Evolutionary conservation across 345 rosid species (phyloP).

Genomic region (Eucalyptus marginata): DNA sequence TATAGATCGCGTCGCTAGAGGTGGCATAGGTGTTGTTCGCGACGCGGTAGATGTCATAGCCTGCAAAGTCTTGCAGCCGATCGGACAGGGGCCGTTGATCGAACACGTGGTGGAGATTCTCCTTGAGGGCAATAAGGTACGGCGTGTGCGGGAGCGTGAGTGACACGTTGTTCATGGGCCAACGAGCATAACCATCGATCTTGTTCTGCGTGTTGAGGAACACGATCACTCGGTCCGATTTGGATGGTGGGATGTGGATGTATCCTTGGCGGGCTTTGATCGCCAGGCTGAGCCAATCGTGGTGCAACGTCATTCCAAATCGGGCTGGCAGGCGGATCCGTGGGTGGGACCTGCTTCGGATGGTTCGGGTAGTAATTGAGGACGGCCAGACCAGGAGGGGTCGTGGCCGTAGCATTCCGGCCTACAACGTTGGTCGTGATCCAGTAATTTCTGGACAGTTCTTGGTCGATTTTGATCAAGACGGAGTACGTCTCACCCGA

Average conservation of each 20-base stretch:
- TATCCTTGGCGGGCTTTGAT: slow-evolving; percentile 40
- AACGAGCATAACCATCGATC: slow-evolving; percentile 15
- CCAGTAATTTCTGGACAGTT: slow-evolving; percentile 63
- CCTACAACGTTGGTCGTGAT: slow-evolving; percentile 45
- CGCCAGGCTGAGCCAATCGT: slow-evolving; percentile 35
- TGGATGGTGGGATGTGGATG: slow-evolving; percentile 27
- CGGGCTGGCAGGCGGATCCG: slow-evolving; percentile 27
- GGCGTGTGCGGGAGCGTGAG: slow-evolving; percentile 46
- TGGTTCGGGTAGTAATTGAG: slow-evolving; percentile 60
- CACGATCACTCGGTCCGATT: slow-evolving; percentile 33
- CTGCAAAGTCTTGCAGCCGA: slow-evolving; percentile 4
- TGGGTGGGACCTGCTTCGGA: slow-evolving; percentile 30
- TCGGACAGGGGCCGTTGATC: slow-evolving; percentile 36
- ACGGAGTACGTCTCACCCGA: slow-evolving; percentile 82
- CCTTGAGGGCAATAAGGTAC: slow-evolving; percentile 43
- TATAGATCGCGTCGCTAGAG: slow-evolving; percentile 21
- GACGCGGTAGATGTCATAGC: not conserved
- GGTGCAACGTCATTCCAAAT: slow-evolving; percentile 22
- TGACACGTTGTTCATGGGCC: slow-evolving; percentile 70
- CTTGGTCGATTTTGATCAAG: slow-evolving; percentile 40
- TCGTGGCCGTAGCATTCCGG: slow-evolving; percentile 14
- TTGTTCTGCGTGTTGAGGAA: slow-evolving; percentile 42
- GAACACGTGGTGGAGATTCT: slow-evolving; percentile 20
- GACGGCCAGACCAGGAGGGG: slow-evolving; percentile 36
- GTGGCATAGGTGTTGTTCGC: slow-evolving; percentile 23